Base-by-base conservation (phyloP, 352 stramenopile genomes). In the Phytophthora pseudosyringae region DNA sequence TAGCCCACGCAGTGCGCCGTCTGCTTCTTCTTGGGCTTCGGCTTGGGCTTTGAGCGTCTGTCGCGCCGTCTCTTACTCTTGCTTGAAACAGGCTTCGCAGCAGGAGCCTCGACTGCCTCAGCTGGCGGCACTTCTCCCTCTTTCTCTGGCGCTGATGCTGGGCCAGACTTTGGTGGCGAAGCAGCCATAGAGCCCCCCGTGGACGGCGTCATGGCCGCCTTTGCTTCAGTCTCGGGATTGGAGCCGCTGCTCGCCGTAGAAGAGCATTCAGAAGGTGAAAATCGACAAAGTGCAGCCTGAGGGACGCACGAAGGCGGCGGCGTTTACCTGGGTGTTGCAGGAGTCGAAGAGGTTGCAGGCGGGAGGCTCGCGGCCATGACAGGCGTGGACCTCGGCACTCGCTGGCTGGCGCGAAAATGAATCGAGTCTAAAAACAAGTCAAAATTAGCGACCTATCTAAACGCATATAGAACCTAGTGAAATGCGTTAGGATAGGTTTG, bases 1-100 rank as follows among this genome's bases (percentile, higher is more conserved):
- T 82, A 84, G 33, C 78, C 80, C 5, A 93, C 61, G 33, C 82
- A 90, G 11, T 76, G 31, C 3, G 58, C 57, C 13, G 33, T 66
- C 40, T 76, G 49, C 40, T 65, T 75, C 49, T 73, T 71, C 48
- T 75, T 81, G 16, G 44, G 38, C 54, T 80, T 80, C 12, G 67
- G 51, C 29, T 71, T 75, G 15, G 61, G 55, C 18, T 69, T 71
- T 13, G 55, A 51, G 36, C 47, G 58, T 46, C 56, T 64, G 50
- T 76, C 75, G 4, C 66, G 52, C 11, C 58, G 25, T 57, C 72
- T 72, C 21, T 45, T 69, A 8, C 71, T 75, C 26, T 49, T 69
- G 4, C 45, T 69, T 10, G 44, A 51, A 16, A 29, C 5, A 26
- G 58, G 47, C 18, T 58, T 62, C 31, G 62, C 38, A 32, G 33